Evolutionary conservation across 768 basidiomycete genomes (phyloP), one percentile per base, ranked within the genome.

Genomic region (Holtermanniella nyarrowii): DNA sequence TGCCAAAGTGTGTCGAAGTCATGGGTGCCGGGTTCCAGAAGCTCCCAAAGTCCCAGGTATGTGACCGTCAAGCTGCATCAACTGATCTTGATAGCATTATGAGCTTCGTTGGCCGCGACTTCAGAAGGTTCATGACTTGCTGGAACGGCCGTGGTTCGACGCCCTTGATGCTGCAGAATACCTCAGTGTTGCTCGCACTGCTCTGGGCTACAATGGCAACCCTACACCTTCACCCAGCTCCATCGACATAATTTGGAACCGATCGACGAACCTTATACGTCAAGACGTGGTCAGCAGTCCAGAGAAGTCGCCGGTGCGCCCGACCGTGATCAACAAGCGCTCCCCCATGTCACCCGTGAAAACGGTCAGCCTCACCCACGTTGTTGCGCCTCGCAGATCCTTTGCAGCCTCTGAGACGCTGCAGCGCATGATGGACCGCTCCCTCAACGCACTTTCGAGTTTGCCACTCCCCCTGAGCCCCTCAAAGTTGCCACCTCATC

Each of bases 11-110:
- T 3, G 81, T 77, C 2, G 87, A 89, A 60, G 62, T 91, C 3
- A 81, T 79, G 54, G 88, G 88, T 12, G 88, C 85, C 3, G 85
- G 88, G 1, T 91, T 88, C 61, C 84, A 83, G 25, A 86, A 85
- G 64, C 71, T 81, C n/a, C 73, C 75, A 0, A 58, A 72, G 22
- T 78, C 79, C 63, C 73, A 77, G 61, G 85, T 86, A 49, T 48
- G 77, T 66, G 20, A 24, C 24, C 23, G 7, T 5, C 12, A 31
- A 24, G 31, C 45, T 10, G 11, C 27, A 45, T 41, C 48, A 27
- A 25, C 42, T 58, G 45, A 54, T 46, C 21, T 26, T 27, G 12
- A 46, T 54, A 88, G 86, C 76, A 82, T 61, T 90, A 90, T 64
- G 86, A 86, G 57, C 75, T 89, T 3, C 82, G 89, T 20, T 91